Evolutionary conservation across 306 rosid species (phyloP).

Genomic region (Rubus idaeus): DNA sequence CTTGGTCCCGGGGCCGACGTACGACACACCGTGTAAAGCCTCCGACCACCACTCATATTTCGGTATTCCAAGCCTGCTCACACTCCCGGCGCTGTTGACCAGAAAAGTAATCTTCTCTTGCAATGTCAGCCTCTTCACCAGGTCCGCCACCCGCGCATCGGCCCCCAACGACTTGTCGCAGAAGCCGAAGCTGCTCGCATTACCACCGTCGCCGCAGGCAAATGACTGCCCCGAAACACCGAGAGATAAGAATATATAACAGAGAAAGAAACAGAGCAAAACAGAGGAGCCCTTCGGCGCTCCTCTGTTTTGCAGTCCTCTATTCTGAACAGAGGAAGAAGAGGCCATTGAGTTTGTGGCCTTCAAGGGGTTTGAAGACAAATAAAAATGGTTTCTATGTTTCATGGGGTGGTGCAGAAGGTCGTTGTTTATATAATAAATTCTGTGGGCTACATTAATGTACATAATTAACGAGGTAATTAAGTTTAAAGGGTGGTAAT

Average conservation of each 20-base stretch:
- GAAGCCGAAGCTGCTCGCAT: conserved; percentile 52
- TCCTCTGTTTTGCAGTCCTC: conserved; percentile 19
- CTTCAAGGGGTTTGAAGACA: background rate
- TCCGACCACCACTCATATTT: conserved; percentile 98
- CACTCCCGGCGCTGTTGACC: conserved; percentile 51
- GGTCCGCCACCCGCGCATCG: conserved; percentile 55
- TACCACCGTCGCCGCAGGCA: conserved; percentile 54
- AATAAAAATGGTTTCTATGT: background rate
- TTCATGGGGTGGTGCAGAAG: background rate
- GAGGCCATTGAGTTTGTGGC: conserved; percentile 42
- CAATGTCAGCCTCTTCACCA: conserved; percentile 76
- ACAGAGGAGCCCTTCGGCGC: conserved; percentile 54
- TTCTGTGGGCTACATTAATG: background rate
- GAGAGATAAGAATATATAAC: background rate
- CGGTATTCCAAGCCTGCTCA: conserved; percentile 83
- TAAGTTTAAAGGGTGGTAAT: background rate
- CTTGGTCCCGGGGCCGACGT: conserved; percentile 73
- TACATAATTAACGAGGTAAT: background rate
- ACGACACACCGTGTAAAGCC: conserved; percentile 91
- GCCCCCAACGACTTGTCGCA: conserved; percentile 55
- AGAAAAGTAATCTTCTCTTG: conserved; percentile 72
- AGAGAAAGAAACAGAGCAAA: conserved; percentile 39
- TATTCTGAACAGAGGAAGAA: conserved; percentile 27
- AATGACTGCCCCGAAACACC: conserved; percentile 55
- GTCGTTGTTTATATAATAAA: background rate